Evolutionary conservation across 257 asterid species (phyloP).

Genomic region (Rubia yunnanensis): DNA sequence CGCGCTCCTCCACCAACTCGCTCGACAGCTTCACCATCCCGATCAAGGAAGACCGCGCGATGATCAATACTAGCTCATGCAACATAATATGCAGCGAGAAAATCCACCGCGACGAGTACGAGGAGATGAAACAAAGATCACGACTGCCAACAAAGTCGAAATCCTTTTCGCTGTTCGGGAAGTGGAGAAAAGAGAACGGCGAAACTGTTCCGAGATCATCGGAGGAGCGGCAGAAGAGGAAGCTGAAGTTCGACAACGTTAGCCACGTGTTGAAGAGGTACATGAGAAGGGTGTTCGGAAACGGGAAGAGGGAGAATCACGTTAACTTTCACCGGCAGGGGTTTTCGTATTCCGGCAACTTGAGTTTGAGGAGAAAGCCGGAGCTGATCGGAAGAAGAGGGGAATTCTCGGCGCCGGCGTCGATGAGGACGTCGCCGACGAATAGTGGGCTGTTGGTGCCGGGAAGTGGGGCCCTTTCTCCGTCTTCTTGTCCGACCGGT

Average conservation of each 20-base stretch:
- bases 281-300: conserved; percentile 38
- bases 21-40: conserved; percentile 57
- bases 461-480: conserved; percentile 23
- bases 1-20: conserved; percentile 64
- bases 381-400: conserved; percentile 35
- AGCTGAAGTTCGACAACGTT: conserved; percentile 42
- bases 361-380: conserved; percentile 35
- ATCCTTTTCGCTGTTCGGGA: conserved; percentile 52
- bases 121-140: conserved; percentile 19
- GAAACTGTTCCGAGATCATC: conserved; percentile 16
- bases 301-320: conserved; percentile 15
- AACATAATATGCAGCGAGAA: conserved; percentile 5
- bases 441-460: conserved; percentile 76
- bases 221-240: conserved; percentile 32
- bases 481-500: conserved; percentile 24
- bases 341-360: conserved; percentile 57
- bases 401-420: conserved; percentile 69
- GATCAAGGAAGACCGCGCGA: conserved; percentile 22
- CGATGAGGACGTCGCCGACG: conserved; percentile 66
- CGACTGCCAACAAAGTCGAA: conserved; percentile 32
- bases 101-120: neutral
- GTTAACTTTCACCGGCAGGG: conserved; percentile 25
- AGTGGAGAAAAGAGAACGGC: conserved; percentile 30
- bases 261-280: conserved; percentile 46
- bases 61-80: neutral